A percentile compares a stretch with the other conserved stretches of the same genome.
These are phyloP conservation scores for Wallacemonas sp. DNA, from an alignment of 208 protist species.

Conservation along the genomic window DNA sequence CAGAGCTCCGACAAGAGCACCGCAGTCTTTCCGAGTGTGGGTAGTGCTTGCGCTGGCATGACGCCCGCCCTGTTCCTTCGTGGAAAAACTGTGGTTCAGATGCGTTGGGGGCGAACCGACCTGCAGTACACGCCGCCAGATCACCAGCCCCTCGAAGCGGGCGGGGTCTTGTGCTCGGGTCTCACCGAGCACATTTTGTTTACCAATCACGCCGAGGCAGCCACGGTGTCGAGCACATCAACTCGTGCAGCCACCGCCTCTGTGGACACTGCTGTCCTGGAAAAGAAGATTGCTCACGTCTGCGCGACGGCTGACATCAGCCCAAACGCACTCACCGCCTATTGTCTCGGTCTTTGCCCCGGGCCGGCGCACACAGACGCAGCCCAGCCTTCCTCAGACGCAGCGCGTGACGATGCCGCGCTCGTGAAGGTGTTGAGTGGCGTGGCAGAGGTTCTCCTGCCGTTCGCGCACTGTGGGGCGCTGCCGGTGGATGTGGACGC, in stretches of 20 bases:
- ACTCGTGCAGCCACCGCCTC: not conserved
- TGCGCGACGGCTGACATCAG: conserved; percentile 23
- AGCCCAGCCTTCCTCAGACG: not conserved
- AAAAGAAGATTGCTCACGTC: conserved; percentile 14
- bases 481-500: conserved; percentile 26
- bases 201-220: not conserved
- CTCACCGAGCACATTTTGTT: conserved; percentile 34
- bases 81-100: conserved; percentile 42
- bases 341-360: conserved; percentile 18
- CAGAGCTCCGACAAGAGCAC: too few relatives aligned
- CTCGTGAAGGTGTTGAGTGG: not conserved
- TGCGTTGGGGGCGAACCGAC: conserved; percentile 60
- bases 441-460: conserved; percentile 24
- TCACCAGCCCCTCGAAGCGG: conserved; percentile 46
- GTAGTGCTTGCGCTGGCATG: conserved; percentile 2
- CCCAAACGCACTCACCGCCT: conserved; percentile 16
- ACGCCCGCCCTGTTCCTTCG: conserved; percentile 45
- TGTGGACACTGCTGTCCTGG: not conserved
- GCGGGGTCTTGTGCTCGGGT: conserved; percentile 21
- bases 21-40: not conserved
- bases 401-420: not conserved
- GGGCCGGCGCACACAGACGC: too few relatives aligned
- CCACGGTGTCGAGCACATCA: not conserved
- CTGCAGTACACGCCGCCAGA: conserved; percentile 49
- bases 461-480: conserved; percentile 26